Percentiles rank a stretch among this genome's conserved stretches.
phyloP scores from a whole-genome alignment of 73 alveolate species.

The Paramecium octaurelia region DNA sequence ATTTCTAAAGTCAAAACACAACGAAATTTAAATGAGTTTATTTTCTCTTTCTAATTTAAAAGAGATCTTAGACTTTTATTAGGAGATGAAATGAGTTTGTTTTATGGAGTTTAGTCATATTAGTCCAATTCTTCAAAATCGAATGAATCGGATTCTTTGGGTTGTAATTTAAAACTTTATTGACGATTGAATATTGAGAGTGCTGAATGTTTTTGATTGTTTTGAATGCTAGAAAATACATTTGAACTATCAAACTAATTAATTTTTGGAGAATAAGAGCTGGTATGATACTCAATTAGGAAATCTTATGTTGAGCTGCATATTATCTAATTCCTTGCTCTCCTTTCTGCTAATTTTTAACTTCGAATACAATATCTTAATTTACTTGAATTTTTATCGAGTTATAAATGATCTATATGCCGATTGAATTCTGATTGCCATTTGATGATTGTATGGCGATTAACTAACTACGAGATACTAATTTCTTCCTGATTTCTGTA shows the following conservation, averaged over 20 bases:
- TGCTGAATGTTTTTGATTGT: neutral
- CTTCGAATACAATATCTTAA: neutral
- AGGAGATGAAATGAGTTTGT: neutral
- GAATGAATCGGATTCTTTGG: neutral
- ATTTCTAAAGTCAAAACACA: neutral
- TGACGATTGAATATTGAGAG: neutral
- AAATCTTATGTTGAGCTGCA: neutral
- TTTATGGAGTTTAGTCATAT: neutral
- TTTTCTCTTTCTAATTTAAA: neutral
- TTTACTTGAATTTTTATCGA: neutral
- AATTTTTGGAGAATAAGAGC: neutral
- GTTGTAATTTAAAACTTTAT: neutral
- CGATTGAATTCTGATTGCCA: neutral
- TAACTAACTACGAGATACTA: neutral
- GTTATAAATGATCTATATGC: neutral
- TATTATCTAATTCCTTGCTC: neutral
- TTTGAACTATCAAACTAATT: neutral
- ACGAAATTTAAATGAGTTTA: neutral
- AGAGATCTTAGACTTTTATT: neutral
- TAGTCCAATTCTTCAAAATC: neutral
- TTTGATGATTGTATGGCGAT: neutral
- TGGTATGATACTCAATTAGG: neutral
- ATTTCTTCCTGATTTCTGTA: neutral
- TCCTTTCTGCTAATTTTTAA: neutral
- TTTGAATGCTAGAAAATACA: neutral